A percentile compares a stretch with the other conserved stretches of the same genome.
phyloP scores from a whole-genome alignment of 1,284 basidiomycete species.

The Fomitopsis palustris region DNA sequence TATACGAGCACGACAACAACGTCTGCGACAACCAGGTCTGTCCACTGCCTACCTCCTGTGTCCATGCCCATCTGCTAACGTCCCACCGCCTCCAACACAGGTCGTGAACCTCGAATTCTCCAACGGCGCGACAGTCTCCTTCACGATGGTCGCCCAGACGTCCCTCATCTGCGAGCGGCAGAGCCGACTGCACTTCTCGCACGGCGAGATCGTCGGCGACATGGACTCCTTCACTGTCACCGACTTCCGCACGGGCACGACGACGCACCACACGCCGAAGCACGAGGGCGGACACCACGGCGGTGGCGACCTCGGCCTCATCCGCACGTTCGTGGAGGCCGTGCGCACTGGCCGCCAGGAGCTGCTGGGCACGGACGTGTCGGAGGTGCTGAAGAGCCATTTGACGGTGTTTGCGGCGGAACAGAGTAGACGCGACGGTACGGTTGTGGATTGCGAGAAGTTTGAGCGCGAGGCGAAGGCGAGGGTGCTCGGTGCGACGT shows the following conservation, averaged over 20 bases:
- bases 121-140: constrained; percentile 70
- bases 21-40: constrained; percentile 26
- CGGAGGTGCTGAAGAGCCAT: constrained; percentile 73
- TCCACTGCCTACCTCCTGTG: constrained; percentile 21
- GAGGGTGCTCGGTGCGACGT: constrained; percentile 5
- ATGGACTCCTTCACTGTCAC: constrained; percentile 75
- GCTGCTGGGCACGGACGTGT: constrained; percentile 60
- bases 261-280: constrained; percentile 46
- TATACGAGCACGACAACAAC: constrained; percentile 80
- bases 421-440: constrained; percentile 62
- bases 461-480: constrained; percentile 53
- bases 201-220: constrained; percentile 82
- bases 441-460: constrained; percentile 60
- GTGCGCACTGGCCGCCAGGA: constrained; percentile 61
- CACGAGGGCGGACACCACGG: constrained; percentile 71
- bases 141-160: constrained; percentile 82
- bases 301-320: constrained; percentile 76
- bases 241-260: constrained; percentile 63
- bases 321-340: constrained; percentile 69
- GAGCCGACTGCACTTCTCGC: constrained; percentile 75
- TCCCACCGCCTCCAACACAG: constrained; percentile 45
- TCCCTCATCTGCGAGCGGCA: constrained; percentile 70
- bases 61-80: constrained; percentile 36
- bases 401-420: constrained; percentile 85
- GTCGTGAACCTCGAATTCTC: constrained; percentile 83